Evolutionary conservation across 2,329 filamentous ascomycete species (phyloP).

Genomic region (Aureobasidium sp.): DNA sequence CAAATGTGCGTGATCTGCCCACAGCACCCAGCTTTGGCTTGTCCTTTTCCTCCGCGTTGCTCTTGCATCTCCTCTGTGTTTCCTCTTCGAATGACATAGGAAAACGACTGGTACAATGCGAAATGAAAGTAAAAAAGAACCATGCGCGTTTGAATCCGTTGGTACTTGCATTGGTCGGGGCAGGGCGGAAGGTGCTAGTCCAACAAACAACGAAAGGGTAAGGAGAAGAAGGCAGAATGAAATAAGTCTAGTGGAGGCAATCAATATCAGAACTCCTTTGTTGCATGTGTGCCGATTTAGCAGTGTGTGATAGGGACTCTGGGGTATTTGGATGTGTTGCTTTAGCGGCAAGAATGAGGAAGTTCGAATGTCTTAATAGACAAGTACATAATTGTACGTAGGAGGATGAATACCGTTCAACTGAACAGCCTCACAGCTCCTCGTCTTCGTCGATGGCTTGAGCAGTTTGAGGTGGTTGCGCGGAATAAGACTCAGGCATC

Average conservation of each 20-base stretch:
- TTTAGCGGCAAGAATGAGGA: neutral
- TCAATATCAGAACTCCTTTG: neutral
- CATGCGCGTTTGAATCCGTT: neutral
- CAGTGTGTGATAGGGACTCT: neutral
- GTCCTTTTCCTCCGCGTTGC: no score
- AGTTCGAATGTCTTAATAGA: neutral
- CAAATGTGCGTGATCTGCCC: no score
- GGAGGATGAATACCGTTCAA: neutral
- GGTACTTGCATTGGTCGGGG: no score
- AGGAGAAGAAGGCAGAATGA: neutral
- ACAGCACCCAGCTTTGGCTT: no score
- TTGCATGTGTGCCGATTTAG: neutral
- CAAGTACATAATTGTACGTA: neutral
- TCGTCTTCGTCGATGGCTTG: constrained; percentile 13
- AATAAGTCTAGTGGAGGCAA: neutral
- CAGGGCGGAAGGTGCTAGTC: no score
- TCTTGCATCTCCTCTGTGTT: no score
- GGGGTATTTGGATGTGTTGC: neutral
- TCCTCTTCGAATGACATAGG: no score
- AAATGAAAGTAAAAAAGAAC: neutral
- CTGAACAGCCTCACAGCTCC: neutral
- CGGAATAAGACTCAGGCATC: neutral
- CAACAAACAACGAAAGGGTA: neutral
- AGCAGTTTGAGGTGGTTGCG: neutral
- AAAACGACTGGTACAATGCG: neutral